Base-by-base conservation (phyloP, 805 yeast species). In the Kuraishia floccosa region DNA sequence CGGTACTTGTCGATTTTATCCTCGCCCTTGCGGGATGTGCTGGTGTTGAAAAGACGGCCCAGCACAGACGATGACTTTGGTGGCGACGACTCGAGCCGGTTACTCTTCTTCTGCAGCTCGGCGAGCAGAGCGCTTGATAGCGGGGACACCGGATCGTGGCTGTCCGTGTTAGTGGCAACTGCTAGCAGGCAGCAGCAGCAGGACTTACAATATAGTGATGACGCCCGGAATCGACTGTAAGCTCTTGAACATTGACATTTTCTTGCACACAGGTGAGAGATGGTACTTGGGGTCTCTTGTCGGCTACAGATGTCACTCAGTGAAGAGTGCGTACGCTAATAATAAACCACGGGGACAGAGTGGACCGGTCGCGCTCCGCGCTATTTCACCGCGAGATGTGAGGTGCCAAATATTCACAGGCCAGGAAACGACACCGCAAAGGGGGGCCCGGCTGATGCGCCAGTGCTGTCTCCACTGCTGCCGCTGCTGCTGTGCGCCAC, bases 221-320 rank as follows among this genome's bases (percentile, higher is more conserved):
- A 59, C 54, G 13, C 73, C 62, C 2, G 72, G 65, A 14, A 57
- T 52, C 11, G 40, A 37, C 39, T 67, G 73, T 7, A 68, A 42
- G 3, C 72, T 53, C 39, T 49, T 65, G 34, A 68, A 55, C 63
- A 68, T 56, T 5, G 73, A 63, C 72, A 66, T 66, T 18, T 13
- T 32, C 26, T 13, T 4, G 17, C 10, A n/a, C n/a, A n/a, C n/a
- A n/a, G n/a, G n/a, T 24, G 26, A 6, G 7, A 24, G n/a, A n/a
- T n/a, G 23, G 23, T 9, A 20, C 8, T 11, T 20, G 23, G 23
- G 23, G 23, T 9, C 23, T 20, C 11, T 20, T n/a, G n/a, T n/a
- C n/a, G n/a, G n/a, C n/a, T n/a, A n/a, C n/a, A n/a, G n/a, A n/a
- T n/a, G n/a, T n/a, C n/a, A n/a, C n/a, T n/a, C n/a, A n/a, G n/a